Evolutionary conservation across 1,139 yeast genomes (phyloP).

Genomic region (Geotrichum bryndzae): DNA sequence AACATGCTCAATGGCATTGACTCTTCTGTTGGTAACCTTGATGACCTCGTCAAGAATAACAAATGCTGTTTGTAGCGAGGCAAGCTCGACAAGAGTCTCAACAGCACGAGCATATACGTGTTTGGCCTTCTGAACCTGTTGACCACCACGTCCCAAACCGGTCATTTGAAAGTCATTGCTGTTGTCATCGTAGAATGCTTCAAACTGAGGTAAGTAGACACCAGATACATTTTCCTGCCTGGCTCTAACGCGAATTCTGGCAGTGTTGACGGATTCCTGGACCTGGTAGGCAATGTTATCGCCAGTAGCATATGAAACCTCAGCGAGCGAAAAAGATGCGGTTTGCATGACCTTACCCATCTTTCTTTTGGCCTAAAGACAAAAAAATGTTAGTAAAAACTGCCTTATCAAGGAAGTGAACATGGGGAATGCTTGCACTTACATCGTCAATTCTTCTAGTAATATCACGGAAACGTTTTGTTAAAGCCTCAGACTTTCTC

Average conservation of each 20-base stretch:
- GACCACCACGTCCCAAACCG: slow-evolving; percentile 97
- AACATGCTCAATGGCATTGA: slow-evolving; percentile 96
- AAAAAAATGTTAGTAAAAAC: neutral
- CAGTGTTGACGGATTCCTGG: slow-evolving; percentile 81
- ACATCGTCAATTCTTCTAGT: slow-evolving; percentile 86
- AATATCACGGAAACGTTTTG: slow-evolving; percentile 92
- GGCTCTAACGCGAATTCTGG: slow-evolving; percentile 85
- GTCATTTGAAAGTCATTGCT: slow-evolving; percentile 93
- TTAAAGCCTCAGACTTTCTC: slow-evolving; percentile 93
- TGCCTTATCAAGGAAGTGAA: neutral
- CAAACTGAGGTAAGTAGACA: slow-evolving; percentile 89
- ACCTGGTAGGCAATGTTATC: slow-evolving; percentile 92
- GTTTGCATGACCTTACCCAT: slow-evolving; percentile 99
- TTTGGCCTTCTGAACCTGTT: slow-evolving; percentile 93
- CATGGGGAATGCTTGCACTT: slow-evolving; percentile 17
- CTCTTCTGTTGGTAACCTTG: slow-evolving; percentile 96
- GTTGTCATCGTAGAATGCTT: slow-evolving; percentile 70
- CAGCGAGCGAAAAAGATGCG: slow-evolving; percentile 95
- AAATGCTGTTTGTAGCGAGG: slow-evolving; percentile 89
- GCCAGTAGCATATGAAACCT: slow-evolving; percentile 95
- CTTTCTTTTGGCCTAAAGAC: slow-evolving; percentile 64
- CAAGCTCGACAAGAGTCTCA: slow-evolving; percentile 90
- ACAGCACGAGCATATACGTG: slow-evolving; percentile 90
- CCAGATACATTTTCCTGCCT: slow-evolving; percentile 96
- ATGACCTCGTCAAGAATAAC: slow-evolving; percentile 95